A percentile compares a stretch with the other conserved stretches of the same genome.
Evolutionary conservation across 306 rosid species (phyloP).

Genomic region (Arachis stenosperma): DNA sequence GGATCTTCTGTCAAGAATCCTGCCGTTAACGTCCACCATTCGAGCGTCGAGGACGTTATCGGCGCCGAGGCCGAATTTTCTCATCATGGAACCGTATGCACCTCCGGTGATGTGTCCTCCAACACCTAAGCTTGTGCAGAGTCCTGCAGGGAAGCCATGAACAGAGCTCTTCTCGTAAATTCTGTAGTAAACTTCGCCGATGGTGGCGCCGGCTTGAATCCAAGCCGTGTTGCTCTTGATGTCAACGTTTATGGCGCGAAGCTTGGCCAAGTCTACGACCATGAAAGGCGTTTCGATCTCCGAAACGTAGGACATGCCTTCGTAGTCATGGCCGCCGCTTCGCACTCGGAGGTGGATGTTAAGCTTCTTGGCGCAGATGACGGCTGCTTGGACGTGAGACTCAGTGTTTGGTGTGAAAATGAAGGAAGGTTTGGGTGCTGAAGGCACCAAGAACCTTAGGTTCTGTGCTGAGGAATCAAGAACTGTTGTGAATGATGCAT

Average conservation of each 20-base stretch:
- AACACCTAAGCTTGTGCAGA: slow-evolving; percentile 59
- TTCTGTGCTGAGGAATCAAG: slow-evolving; percentile 58
- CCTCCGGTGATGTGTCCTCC: slow-evolving; percentile 85
- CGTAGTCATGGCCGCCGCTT: slow-evolving; percentile 76
- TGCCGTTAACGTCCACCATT: slow-evolving; percentile 58
- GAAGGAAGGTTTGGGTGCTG: slow-evolving; percentile 66
- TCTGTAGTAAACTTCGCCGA: slow-evolving; percentile 62
- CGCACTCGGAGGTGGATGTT: slow-evolving; percentile 55
- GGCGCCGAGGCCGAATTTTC: slow-evolving; percentile 66
- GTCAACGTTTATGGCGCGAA: slow-evolving; percentile 45
- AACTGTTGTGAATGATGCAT: slow-evolving; percentile 45
- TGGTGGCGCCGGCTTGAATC: slow-evolving; percentile 68
- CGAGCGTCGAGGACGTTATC: slow-evolving; percentile 66
- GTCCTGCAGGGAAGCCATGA: slow-evolving; percentile 64
- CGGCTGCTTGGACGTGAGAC: slow-evolving; percentile 59
- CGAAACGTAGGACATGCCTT: slow-evolving; percentile 59
- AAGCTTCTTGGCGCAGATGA: slow-evolving; percentile 49
- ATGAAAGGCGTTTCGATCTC: slow-evolving; percentile 51
- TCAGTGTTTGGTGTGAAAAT: slow-evolving; percentile 55
- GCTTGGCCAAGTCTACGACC: slow-evolving; percentile 51
- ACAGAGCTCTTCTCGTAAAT: slow-evolving; percentile 49
- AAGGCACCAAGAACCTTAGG: slow-evolving; percentile 51
- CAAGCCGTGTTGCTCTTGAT: slow-evolving; percentile 56
- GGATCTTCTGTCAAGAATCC: slow-evolving; percentile 52
- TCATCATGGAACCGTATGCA: slow-evolving; percentile 66